Evolutionary conservation across 768 basidiomycete genomes (phyloP).

Genomic region (Clitopilus passeckerianus): DNA sequence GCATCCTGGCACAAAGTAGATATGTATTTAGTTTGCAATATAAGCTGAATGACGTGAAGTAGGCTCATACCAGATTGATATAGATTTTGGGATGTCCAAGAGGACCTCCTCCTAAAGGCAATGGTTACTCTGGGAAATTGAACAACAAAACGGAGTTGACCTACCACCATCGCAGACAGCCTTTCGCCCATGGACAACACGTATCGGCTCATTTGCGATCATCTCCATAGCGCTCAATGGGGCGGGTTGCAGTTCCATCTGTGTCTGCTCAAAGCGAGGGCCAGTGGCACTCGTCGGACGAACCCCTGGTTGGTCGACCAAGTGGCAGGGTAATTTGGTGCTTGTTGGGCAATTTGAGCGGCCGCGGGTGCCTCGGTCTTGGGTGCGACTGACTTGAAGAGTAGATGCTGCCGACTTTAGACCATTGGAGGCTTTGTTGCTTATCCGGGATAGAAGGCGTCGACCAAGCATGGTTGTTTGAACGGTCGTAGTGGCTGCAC

Average conservation of each 20-base stretch:
- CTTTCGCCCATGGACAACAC: slow-evolving; percentile 75
- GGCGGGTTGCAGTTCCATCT: slow-evolving; percentile 81
- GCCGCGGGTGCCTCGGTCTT: slow-evolving; percentile 26
- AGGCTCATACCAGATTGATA: slow-evolving; percentile 79
- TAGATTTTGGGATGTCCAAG: slow-evolving; percentile 96
- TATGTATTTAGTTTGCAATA: background rate
- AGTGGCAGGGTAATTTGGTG: slow-evolving; percentile 76
- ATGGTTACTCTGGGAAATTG: background rate
- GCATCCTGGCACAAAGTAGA: slow-evolving; percentile 58
- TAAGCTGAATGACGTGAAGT: too few relatives aligned
- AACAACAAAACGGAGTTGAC: slow-evolving; percentile 20
- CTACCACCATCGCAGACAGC: slow-evolving; percentile 94
- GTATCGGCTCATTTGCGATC: slow-evolving; percentile 80
- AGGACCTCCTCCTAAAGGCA: slow-evolving; percentile 74
- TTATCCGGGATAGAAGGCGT: slow-evolving; percentile 27
- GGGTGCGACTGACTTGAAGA: slow-evolving; percentile 18
- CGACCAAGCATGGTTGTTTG: slow-evolving; percentile 34
- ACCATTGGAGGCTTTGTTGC: slow-evolving; percentile 18
- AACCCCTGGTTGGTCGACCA: slow-evolving; percentile 83
- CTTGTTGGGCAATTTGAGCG: slow-evolving; percentile 46
- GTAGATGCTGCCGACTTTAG: slow-evolving; percentile 24
- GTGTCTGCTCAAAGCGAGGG: slow-evolving; percentile 91
- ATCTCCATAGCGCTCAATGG: slow-evolving; percentile 91
- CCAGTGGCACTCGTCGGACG: slow-evolving; percentile 56
- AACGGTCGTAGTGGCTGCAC: background rate